Percentiles rank a stretch among this genome's conserved stretches.
Conservation (phyloP, 129 eudicot species). For the Oenanthe sinensis region DNA sequence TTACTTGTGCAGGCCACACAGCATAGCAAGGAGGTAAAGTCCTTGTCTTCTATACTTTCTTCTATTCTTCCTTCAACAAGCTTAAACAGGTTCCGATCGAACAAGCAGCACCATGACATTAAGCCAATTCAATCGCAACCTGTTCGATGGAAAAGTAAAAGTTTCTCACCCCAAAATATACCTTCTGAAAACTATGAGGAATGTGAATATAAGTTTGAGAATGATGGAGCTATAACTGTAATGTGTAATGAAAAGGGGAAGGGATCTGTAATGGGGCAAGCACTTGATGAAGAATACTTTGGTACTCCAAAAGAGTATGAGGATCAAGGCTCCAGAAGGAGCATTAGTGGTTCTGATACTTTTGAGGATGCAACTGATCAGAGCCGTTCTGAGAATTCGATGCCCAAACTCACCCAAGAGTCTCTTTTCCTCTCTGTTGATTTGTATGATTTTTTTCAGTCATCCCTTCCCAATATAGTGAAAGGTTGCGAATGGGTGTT, state of each 20-base stretch:
- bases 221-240: conserved; percentile 12
- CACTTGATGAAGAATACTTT: conserved; percentile 16
- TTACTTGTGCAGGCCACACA: conserved; percentile 58
- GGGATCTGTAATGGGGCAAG: conserved; percentile 10
- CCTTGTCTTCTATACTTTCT: conserved; percentile 46
- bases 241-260: conserved; percentile 16
- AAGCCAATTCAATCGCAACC: conserved; percentile 45
- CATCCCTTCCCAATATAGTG: conserved; percentile 84
- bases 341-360: conserved; percentile 44
- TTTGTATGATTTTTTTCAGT: conserved; percentile 56
- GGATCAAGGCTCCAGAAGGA: conserved; percentile 43
- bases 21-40: conserved; percentile 37
- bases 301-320: conserved; percentile 29
- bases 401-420: conserved; percentile 45
- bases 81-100: conserved; percentile 26
- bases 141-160: conserved; percentile 47
- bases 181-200: conserved; percentile 36
- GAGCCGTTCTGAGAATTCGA: conserved; percentile 29
- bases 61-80: conserved; percentile 42
- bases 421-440: conserved; percentile 57
- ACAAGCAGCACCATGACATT: conserved; percentile 22
- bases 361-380: conserved; percentile 58
- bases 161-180: conserved; percentile 29
- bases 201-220: conserved; percentile 15
- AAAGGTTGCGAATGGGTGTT: conserved; percentile 90